Percentiles rank a stretch among this genome's conserved stretches.
Conservation (phyloP, 2,329 filamentous ascomycete species). For the Ustilaginoidea virens region DNA sequence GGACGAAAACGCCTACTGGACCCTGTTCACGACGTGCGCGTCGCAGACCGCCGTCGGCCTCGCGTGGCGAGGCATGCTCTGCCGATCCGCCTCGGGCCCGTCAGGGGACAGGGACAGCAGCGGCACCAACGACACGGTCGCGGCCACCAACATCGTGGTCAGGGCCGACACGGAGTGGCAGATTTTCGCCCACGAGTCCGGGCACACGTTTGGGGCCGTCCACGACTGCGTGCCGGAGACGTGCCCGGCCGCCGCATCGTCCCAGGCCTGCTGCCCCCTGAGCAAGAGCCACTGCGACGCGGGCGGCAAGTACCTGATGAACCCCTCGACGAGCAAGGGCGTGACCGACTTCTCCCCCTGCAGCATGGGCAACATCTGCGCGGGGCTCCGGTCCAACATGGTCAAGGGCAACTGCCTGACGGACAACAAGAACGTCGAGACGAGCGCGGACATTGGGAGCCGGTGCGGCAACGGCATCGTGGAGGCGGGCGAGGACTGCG, state of each 20-base stretch:
- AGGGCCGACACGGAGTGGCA: constrained; percentile 80
- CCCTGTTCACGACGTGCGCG: constrained; percentile 65
- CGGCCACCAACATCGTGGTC: constrained; percentile 80
- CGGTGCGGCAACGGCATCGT: constrained; percentile 97
- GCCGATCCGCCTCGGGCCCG: constrained; percentile 43
- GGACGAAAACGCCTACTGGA: constrained; percentile 89
- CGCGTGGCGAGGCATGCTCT: constrained; percentile 85
- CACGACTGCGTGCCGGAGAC: constrained; percentile 70
- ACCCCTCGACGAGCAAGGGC: constrained; percentile 62
- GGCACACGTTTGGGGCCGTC: constrained; percentile 89
- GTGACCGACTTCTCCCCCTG: constrained; percentile 78
- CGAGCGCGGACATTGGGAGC: constrained; percentile 66
- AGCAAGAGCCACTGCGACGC: constrained; percentile 56
- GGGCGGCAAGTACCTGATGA: constrained; percentile 78
- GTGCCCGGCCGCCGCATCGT: constrained; percentile 45
- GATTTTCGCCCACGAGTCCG: constrained; percentile 85
- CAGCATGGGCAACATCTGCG: constrained; percentile 86
- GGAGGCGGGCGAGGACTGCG: constrained; percentile 84
- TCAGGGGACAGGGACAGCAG: constrained; percentile 30
- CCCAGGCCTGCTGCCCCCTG: constrained; percentile 64
- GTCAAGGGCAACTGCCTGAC: constrained; percentile 56
- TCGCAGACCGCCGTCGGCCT: constrained; percentile 78
- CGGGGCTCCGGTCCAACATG: constrained; percentile 64
- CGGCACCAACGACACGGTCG: constrained; percentile 53
- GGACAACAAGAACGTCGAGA: constrained; percentile 72